Conservation (phyloP, 2,329 filamentous ascomycete genomes). For the Remersonia thermophila region DNA sequence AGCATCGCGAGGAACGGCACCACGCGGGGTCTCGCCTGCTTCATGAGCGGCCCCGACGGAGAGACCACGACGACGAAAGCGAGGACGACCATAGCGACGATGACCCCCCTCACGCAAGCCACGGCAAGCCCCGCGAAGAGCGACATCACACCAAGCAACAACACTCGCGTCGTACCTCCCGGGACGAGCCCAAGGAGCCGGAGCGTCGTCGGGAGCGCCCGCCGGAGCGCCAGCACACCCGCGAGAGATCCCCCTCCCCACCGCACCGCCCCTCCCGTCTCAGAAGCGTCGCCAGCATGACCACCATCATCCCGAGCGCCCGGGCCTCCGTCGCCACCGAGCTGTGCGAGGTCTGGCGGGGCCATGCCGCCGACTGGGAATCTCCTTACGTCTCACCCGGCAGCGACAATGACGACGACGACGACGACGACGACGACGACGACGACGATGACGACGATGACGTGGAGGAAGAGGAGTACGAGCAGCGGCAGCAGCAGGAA, state of each 20-base stretch:
- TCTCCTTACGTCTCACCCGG: conserved; percentile 13
- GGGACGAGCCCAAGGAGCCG: not conserved
- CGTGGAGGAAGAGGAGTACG: too few species aligned
- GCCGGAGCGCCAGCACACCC: not conserved
- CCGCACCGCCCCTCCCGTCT: conserved; percentile 1
- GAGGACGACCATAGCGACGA: conserved; percentile 3
- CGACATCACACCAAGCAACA: too few species aligned
- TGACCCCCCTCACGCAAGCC: not conserved
- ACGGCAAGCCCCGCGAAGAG: too few species aligned
- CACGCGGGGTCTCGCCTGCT: too few species aligned
- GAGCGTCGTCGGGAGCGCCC: not conserved
- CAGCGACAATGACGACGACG: conserved; percentile 6
- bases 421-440: too few species aligned
- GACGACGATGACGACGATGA: too few species aligned
- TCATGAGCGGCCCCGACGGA: not conserved
- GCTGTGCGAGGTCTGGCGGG: conserved; percentile 17
- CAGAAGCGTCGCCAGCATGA: conserved; percentile 5
- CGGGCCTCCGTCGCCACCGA: conserved; percentile 10
- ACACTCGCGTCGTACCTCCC: not conserved
- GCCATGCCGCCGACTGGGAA: conserved; percentile 16
- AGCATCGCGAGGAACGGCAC: too few species aligned
- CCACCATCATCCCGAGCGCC: conserved; percentile 7
- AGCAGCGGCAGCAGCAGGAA: too few species aligned
- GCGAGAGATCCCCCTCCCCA: not conserved
- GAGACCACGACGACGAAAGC: conserved; percentile 11